A percentile compares a stretch with the other conserved stretches of the same genome.
phyloP scores from a whole-genome alignment of 352 stramenopile species.

The Pythium apleroticum region DNA sequence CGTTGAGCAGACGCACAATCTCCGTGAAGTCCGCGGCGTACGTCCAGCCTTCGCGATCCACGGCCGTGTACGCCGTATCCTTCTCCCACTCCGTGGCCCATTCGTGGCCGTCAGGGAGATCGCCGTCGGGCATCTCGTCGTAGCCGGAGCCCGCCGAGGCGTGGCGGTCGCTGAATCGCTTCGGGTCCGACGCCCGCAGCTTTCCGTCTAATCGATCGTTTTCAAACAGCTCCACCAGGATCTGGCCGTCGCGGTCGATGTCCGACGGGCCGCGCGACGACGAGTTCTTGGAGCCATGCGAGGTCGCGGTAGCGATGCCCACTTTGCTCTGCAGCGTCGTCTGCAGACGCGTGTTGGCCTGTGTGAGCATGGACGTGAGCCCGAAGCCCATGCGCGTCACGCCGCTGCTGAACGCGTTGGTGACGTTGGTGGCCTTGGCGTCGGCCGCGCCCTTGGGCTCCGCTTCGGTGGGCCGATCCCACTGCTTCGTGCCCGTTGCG shows the following conservation, averaged over 20 bases:
- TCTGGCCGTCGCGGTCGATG: constrained; percentile 66
- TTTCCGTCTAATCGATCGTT: constrained; percentile 83
- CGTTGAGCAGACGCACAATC: constrained; percentile 66
- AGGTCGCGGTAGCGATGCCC: constrained; percentile 19
- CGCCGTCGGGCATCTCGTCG: constrained; percentile 64
- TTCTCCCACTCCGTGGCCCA: constrained; percentile 86
- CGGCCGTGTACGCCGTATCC: constrained; percentile 74
- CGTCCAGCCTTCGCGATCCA: constrained; percentile 82
- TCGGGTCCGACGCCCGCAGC: constrained; percentile 67
- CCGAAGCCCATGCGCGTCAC: constrained; percentile 66
- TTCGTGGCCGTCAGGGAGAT: constrained; percentile 68
- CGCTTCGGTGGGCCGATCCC: constrained; percentile 60
- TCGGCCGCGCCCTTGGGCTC: constrained; percentile 55
- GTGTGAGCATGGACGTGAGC: constrained; percentile 59
- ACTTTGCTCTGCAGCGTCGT: constrained; percentile 60
- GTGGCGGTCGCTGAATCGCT: constrained; percentile 66
- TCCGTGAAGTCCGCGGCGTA: constrained; percentile 84
- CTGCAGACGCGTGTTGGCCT: constrained; percentile 72
- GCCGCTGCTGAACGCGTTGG: constrained; percentile 63
- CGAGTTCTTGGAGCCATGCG: constrained; percentile 16
- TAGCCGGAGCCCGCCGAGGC: constrained; percentile 52
- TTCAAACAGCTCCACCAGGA: constrained; percentile 82
- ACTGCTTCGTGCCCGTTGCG: constrained; percentile 62
- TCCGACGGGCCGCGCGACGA: constrained; percentile 42
- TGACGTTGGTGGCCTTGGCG: constrained; percentile 36